Base-by-base conservation (phyloP, 2,329 filamentous ascomycete species). In the Epichloe sibirici region DNA sequence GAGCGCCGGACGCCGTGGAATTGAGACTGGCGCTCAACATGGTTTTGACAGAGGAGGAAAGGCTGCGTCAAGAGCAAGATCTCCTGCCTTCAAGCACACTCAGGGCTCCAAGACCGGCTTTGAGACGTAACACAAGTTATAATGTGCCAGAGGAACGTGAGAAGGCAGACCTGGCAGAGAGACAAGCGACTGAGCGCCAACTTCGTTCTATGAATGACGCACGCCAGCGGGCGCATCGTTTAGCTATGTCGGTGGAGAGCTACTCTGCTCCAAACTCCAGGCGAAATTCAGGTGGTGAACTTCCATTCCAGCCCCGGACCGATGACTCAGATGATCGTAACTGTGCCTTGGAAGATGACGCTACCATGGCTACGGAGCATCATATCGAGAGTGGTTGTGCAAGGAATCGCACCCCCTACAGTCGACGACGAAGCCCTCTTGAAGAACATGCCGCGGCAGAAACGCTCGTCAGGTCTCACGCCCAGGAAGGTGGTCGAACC, bases 71-170 rank as follows among this genome's bases (percentile, higher is more conserved):
- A 53, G 57, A 58, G 21, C 55, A 52, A 7, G 47, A 53, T 35
- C 50, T 49, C 2, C 40, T 50, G 25, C 42, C 56, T 39, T 47
- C 37, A 48, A 12, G 49, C 42, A 48, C 50, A 13, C 58, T 55
- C 23, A 56, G 55, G 52, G 50, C 58, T 8, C 68, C 68, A 11
- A 64, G 68, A 43, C 70, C 70, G 25, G 70, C 66, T 11, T 58
- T 72, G n/a, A 63, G 69, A 56, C 67, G 70, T 42, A 72, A 71
- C 57, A 72, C 70, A 43, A 72, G 70, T 57, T 72, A 72, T 52
- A 67, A 71, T 52, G 69, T 60, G 12, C 69, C 69, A 1, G 62
- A 66, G 57, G 70, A 72, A 59, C 61, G 66, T 9, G 63, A 72
- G 55, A 64, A 62, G 56, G 70, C 70, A 28, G 70, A 72, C 53